Percentiles rank a stretch among this genome's conserved stretches.
phyloP scores from a whole-genome alignment of 2,329 filamentous ascomycete species.

The Trichoderma cornu-damae region DNA sequence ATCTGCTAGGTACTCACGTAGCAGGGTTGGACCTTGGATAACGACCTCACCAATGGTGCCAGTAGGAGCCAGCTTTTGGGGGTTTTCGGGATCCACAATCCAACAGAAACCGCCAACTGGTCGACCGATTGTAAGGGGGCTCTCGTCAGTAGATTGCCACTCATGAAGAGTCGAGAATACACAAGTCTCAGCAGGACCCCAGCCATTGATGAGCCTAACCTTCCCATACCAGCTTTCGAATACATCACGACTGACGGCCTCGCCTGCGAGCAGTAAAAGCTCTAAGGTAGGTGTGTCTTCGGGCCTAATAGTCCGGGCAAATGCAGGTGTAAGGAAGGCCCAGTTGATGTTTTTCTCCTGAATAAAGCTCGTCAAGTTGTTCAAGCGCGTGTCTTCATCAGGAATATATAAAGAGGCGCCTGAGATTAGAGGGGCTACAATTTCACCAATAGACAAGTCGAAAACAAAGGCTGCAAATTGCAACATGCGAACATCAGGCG shows the following conservation, averaged over 20 bases:
- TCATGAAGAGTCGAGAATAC: conserved; percentile 4
- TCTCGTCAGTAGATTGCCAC: neutral
- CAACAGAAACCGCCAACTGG: conserved; percentile 18
- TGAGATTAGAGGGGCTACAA: neutral
- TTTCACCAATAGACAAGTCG: conserved; percentile 14
- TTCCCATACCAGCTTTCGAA: conserved; percentile 7
- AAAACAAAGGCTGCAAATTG: conserved; percentile 17
- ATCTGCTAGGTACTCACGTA: conserved; percentile 12
- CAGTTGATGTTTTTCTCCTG: neutral
- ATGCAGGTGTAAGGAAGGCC: neutral
- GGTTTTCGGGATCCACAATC: conserved; percentile 13
- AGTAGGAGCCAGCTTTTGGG: neutral
- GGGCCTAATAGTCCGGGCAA: conserved; percentile 3
- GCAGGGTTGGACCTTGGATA: conserved; percentile 9
- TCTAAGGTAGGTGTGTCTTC: neutral
- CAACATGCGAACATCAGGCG: conserved; percentile 7
- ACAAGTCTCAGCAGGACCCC: conserved; percentile 16
- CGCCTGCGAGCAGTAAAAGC: neutral
- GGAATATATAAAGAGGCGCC: conserved; percentile 7
- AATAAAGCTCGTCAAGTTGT: neutral
- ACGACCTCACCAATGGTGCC: conserved; percentile 7
- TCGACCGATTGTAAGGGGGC: neutral
- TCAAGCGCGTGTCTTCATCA: neutral
- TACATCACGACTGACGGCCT: conserved; percentile 1
- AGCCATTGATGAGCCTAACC: neutral